Base-by-base conservation (phyloP, 768 basidiomycete species). In the Punctularia strigosozonata region DNA sequence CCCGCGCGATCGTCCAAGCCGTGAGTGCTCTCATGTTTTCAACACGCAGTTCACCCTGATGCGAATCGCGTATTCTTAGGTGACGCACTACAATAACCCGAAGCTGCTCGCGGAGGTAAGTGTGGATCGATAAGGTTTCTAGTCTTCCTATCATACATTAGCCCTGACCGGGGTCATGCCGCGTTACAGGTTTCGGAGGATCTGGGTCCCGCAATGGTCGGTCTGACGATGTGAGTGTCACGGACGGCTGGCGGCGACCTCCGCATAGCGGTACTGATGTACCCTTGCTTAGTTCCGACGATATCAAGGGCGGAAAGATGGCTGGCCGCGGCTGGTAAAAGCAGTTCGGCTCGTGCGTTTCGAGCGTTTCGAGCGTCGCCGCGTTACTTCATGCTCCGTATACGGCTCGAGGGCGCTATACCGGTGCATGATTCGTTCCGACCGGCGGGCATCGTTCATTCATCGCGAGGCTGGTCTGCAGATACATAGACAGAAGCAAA, bases 61-160 rank as follows among this genome's bases (percentile, higher is more conserved):
- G 25, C 37, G n/a, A 39, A 31, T 31, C n/a, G 19, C 43, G 31
- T 22, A n/a, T 33, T 36, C 38, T 26, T 39, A 83, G 80, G 79
- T 82, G 10, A 97, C 94, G 1, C 94, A 99, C 67, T 83, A 79
- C 71, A 89, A 98, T 64, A 94, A 95, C 61, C 77, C 91, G 7
- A 82, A 86, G 53, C 69, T 90, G 31, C 73, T 98, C 31, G 90
- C 91, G 17, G 90, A 97, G 63, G 78, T 88, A 55, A 26, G 53
- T 35, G 36, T 31, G 14, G 39, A 40, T 22, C 36, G 38, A 33
- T 26, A 21, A 7, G 4, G 25, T 40, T 35, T 41, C 14, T 12
- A 26, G 21, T 18, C 34, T 22, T 31, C 41, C 40, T 45, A 48
- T 33, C 49, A 36, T 25, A 42, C 15, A n/a, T n/a, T n/a, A n/a